Evolutionary conservation across 2,329 filamentous ascomycete species (phyloP).

Genomic region (Akanthomyces lecanii): DNA sequence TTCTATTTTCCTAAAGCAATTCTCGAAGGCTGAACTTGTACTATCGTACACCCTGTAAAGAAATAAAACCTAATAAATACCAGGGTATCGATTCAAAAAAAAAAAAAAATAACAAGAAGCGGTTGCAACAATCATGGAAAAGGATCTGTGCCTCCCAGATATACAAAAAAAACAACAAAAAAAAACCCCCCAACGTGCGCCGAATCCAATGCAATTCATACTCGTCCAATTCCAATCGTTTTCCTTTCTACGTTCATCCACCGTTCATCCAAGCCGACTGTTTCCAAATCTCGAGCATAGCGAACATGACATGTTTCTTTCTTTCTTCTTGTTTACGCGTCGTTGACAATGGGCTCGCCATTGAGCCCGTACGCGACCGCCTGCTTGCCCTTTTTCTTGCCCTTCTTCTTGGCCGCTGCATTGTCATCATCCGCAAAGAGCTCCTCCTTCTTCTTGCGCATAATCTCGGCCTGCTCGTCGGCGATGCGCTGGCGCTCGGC

Average conservation of each 20-base stretch:
- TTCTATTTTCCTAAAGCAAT: no score
- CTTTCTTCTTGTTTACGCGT: constrained; percentile 17
- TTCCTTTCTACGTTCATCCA: background rate
- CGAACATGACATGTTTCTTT: background rate
- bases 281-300: background rate
- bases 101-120: background rate
- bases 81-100: constrained; percentile 4
- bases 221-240: background rate
- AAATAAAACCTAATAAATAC: background rate
- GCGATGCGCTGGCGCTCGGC: constrained; percentile 39
- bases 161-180: background rate
- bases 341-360: constrained; percentile 32
- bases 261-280: background rate
- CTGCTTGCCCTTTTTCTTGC: constrained; percentile 31
- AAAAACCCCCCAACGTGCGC: background rate
- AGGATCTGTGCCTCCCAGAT: constrained; percentile 12
- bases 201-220: constrained; percentile 5
- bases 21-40: background rate
- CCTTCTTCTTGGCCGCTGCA: constrained; percentile 29
- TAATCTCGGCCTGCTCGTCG: constrained; percentile 46
- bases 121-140: background rate
- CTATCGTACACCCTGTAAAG: background rate
- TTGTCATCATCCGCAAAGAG: constrained; percentile 42
- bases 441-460: constrained; percentile 45
- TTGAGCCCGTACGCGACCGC: constrained; percentile 34